phyloP scores from a whole-genome alignment of 106 monocot species.

The Phalaenopsis equestris region DNA sequence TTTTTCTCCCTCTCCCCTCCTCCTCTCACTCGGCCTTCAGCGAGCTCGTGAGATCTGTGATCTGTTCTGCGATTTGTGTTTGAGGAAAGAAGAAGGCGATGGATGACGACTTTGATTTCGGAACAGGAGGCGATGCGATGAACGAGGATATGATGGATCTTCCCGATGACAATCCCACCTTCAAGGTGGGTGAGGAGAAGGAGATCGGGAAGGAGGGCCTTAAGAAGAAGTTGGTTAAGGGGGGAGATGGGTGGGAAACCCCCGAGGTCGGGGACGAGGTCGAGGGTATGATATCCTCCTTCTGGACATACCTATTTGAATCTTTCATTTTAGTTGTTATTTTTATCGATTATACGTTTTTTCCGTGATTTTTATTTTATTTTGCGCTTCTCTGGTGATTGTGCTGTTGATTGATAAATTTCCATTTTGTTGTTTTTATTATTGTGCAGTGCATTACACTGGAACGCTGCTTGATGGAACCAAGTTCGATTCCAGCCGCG shows the following conservation, averaged over 20 bases:
- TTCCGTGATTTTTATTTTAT: background rate
- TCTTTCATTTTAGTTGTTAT: background rate
- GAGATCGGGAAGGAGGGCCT: slow-evolving; percentile 81
- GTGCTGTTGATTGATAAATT: background rate
- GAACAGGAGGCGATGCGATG: slow-evolving; percentile 14
- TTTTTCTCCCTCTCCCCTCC: too few species aligned
- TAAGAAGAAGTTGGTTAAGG: slow-evolving; percentile 87
- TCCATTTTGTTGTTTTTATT: background rate
- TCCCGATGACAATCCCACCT: slow-evolving; percentile 10
- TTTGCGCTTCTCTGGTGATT: slow-evolving; percentile 8
- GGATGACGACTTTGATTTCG: slow-evolving; percentile 24
- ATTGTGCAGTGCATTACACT: slow-evolving; percentile 60
- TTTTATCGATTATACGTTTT: background rate
- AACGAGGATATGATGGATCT: slow-evolving; percentile 35
- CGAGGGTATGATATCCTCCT: slow-evolving; percentile 34
- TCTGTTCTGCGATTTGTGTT: background rate
- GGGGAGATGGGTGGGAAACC: slow-evolving; percentile 70
- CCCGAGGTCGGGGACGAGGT: slow-evolving; percentile 85
- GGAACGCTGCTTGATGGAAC: slow-evolving; percentile 71
- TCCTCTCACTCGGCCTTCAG: background rate
- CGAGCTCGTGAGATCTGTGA: background rate
- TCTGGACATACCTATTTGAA: background rate
- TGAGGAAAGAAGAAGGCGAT: background rate
- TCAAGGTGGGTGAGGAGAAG: slow-evolving; percentile 87
- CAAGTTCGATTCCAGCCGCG: slow-evolving; percentile 73